phyloP scores from a whole-genome alignment of 768 basidiomycete species.

The Lentinula guzmanii region DNA sequence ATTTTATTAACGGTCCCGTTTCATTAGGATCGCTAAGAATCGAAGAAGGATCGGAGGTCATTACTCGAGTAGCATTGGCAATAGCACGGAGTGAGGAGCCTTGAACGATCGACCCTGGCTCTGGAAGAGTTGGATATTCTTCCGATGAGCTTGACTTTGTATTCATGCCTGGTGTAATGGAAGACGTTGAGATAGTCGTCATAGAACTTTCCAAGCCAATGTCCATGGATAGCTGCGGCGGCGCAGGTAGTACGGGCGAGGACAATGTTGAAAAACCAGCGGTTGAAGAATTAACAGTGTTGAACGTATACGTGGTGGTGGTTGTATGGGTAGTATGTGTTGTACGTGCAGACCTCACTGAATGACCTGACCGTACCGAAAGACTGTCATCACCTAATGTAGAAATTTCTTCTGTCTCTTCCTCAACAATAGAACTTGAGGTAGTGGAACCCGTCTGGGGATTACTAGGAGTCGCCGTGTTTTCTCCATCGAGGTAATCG shows the following conservation, averaged over 20 bases:
- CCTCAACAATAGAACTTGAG: neutral
- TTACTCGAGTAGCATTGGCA: constrained; percentile 78
- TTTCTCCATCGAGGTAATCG: neutral
- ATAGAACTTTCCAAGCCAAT: neutral
- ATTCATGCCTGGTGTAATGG: neutral
- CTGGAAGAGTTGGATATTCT: constrained; percentile 7
- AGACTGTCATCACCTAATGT: neutral
- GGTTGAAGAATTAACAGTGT: neutral
- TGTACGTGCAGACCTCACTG: neutral
- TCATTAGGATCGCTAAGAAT: constrained; percentile 67
- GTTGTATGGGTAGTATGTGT: neutral
- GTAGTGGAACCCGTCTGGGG: neutral
- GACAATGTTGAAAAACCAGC: neutral
- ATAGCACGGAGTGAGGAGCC: constrained; percentile 72
- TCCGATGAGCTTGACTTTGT: neutral
- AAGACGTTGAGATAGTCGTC: neutral
- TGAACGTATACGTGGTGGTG: neutral
- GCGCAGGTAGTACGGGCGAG: neutral
- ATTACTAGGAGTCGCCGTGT: neutral
- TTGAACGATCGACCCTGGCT: constrained; percentile 30
- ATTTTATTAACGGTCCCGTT: constrained; percentile 51
- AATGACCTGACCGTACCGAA: neutral
- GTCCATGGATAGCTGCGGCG: neutral
- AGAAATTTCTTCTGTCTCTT: neutral
- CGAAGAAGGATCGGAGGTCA: constrained; percentile 69